Base-by-base conservation (phyloP, 2,329 filamentous ascomycete genomes). In the Fusarium udum region DNA sequence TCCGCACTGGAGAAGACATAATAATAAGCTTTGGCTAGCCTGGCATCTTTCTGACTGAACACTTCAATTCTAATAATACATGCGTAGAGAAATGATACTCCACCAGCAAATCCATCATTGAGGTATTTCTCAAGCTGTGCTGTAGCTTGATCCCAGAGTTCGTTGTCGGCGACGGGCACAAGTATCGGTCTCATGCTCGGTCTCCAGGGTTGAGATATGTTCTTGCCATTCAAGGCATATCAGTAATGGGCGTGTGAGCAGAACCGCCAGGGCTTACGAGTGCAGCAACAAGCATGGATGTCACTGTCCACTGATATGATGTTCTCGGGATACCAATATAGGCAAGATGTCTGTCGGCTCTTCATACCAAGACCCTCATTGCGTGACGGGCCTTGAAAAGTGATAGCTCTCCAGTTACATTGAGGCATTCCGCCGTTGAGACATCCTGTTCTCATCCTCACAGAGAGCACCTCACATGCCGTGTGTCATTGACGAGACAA, bases 21-120 rank as follows among this genome's bases (percentile, higher is more conserved):
- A 66, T 46, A 36, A 20, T 36, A 74, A 74, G 56, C 64, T 74
- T 74, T 57, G 67, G 56, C 71, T 74, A 72, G 60, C 28, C 71
- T 74, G 69, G 60, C 28, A 60, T 59, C 52, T 26, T 39, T 59
- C 57, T 52, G 59, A 49, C 63, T 34, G 43, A 49, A 49, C 63
- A 31, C 36, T 45, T 67, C 46, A 37, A 40, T 58, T 52, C 43
- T n/a, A 46, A 56, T 40, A 42, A 13, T 28, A 22, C 45, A 46
- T 28, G 26, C 26, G 26, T 31, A 32, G 55, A 58, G 67, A 60
- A 59, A 48, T 28, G 63, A 61, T 51, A 45, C 43, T 48, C 49
- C n/a, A 26, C 42, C 22, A 51, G 59, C 34, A 7, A 48, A 28
- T 42, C 22, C 36, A 40, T 31, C 37, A 34, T 18, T 60, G 56